Evolutionary conservation across 345 rosid genomes (phyloP).

Genomic region (Ceriops tagal): DNA sequence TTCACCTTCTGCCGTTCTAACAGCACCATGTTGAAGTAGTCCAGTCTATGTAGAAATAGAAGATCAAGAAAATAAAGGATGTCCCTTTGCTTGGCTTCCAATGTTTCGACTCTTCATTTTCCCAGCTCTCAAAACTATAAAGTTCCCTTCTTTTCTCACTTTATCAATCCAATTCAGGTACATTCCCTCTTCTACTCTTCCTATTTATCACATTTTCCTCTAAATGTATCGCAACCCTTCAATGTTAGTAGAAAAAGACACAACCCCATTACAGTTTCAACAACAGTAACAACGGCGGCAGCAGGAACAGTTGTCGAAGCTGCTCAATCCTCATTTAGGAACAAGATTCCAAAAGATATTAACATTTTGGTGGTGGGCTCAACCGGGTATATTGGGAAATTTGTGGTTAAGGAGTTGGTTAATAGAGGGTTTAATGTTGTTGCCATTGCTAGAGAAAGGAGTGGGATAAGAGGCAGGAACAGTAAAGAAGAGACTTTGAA

Average conservation of each 20-base stretch:
- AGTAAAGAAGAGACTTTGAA: constrained; percentile 59
- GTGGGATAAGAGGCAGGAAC: constrained; percentile 68
- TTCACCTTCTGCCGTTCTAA: neutral
- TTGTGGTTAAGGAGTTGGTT: constrained; percentile 73
- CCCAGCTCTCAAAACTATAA: constrained; percentile 25
- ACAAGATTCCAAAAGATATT: constrained; percentile 53
- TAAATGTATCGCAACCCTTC: constrained; percentile 19
- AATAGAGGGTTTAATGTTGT: constrained; percentile 77
- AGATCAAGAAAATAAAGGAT: neutral
- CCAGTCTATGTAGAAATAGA: neutral
- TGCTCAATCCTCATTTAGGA: constrained; percentile 47
- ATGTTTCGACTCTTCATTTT: constrained; percentile 32
- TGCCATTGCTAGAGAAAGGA: constrained; percentile 78
- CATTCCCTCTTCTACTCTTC: constrained; percentile 31
- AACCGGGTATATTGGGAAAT: constrained; percentile 90
- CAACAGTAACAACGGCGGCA: constrained; percentile 29
- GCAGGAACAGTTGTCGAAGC: constrained; percentile 29
- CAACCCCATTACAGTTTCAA: constrained; percentile 40
- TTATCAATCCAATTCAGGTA: constrained; percentile 55
- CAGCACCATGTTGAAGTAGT: neutral
- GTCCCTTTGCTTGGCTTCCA: constrained; percentile 45
- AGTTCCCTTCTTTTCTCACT: constrained; percentile 29
- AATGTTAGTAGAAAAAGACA: constrained; percentile 29
- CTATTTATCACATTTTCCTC: constrained; percentile 15
- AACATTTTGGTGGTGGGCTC: constrained; percentile 83